phyloP scores from a whole-genome alignment of 768 basidiomycete species.

The Boletus tomentosulus region DNA sequence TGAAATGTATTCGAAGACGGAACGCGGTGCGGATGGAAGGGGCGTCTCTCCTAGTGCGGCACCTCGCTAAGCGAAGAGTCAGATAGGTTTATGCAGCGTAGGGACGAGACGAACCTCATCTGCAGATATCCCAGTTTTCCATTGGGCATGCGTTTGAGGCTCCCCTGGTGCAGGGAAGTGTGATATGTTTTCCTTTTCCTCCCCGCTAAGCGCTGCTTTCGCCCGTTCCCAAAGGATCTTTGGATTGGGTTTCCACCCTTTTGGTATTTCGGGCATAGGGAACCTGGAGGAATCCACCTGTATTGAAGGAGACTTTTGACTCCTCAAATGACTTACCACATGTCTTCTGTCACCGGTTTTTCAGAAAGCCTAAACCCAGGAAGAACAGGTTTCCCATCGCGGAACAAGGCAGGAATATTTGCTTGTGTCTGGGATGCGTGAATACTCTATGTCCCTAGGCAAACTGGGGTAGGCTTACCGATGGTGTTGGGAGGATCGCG shows the following conservation, averaged over 20 bases:
- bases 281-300: slow-evolving; percentile 51
- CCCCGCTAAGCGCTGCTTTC: slow-evolving; percentile 28
- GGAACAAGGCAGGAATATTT: slow-evolving; percentile 41
- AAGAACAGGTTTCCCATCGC: slow-evolving; percentile 70
- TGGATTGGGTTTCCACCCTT: slow-evolving; percentile 85
- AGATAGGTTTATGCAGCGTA: not conserved
- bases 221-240: slow-evolving; percentile 63
- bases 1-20: slow-evolving; percentile 93
- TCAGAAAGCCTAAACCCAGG: slow-evolving; percentile 71
- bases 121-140: slow-evolving; percentile 62
- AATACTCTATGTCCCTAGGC: not conserved
- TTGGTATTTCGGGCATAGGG: slow-evolving; percentile 74
- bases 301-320: slow-evolving; percentile 14
- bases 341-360: slow-evolving; percentile 64
- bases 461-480: slow-evolving; percentile 8
- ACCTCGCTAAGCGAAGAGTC: slow-evolving; percentile 60
- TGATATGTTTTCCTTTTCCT: slow-evolving; percentile 43
- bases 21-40: slow-evolving; percentile 63
- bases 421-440: slow-evolving; percentile 19
- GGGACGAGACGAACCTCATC: slow-evolving; percentile 53
- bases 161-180: slow-evolving; percentile 19
- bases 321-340: slow-evolving; percentile 46
- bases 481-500: not conserved
- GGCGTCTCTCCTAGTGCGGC: slow-evolving; percentile 77
- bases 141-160: slow-evolving; percentile 40